phyloP scores from a whole-genome alignment of 169 alveolate genomes.

The Plasmodium fragile region DNA sequence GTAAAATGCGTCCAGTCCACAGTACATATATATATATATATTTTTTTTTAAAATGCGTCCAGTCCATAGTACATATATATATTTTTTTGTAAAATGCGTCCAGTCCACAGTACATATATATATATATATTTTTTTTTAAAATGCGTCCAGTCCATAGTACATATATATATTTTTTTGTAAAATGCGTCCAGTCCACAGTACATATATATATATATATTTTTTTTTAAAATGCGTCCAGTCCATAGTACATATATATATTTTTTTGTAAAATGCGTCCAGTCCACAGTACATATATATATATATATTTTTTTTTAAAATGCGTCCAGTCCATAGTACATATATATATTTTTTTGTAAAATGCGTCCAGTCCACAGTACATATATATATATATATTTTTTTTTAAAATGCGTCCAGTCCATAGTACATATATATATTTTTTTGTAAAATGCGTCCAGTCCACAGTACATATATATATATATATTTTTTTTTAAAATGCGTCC shows the following conservation, averaged over 20 bases:
- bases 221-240: neutral
- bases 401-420: neutral
- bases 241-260: neutral
- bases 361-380: neutral
- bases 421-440: neutral
- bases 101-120: neutral
- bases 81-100: neutral
- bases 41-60: neutral
- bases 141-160: neutral
- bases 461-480: no score
- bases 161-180: neutral
- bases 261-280: neutral
- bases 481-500: neutral
- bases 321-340: neutral
- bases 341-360: neutral
- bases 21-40: no score
- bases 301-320: neutral
- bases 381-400: neutral
- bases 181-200: neutral
- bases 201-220: neutral
- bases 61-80: neutral
- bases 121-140: constrained; percentile 1
- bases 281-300: neutral
- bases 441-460: neutral
- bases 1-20: neutral